phyloP scores from a whole-genome alignment of 345 rosid species.

The Brassica nigra region DNA sequence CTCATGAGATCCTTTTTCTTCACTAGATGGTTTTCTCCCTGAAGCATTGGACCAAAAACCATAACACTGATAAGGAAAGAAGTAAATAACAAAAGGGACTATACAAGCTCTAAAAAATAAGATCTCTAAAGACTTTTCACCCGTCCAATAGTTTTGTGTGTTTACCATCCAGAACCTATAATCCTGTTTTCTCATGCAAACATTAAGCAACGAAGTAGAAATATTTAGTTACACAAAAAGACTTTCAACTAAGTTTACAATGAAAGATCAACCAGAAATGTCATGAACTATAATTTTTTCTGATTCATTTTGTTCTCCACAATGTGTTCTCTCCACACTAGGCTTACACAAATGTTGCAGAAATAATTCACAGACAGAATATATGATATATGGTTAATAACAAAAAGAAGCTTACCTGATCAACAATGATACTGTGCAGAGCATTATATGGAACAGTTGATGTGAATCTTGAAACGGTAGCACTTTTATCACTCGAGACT shows the following conservation, averaged over 20 bases:
- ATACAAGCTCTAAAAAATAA: not conserved
- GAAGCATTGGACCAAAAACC: conserved; percentile 33
- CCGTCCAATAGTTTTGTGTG: not conserved
- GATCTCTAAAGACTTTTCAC: conserved; percentile 1
- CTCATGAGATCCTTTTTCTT: conserved; percentile 41
- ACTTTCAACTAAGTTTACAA: not conserved
- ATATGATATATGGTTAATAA: not conserved
- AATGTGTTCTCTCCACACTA: not conserved
- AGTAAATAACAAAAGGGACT: not conserved
- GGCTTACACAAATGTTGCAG: not conserved
- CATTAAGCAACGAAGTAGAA: conserved; percentile 1
- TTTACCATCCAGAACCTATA: not conserved
- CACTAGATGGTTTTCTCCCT: conserved; percentile 47
- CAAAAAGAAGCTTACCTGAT: conserved; percentile 52
- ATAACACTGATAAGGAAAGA: not conserved
- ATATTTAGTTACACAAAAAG: not conserved
- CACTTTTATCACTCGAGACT: conserved; percentile 32
- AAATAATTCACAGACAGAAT: not conserved
- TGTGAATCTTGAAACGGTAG: conserved; percentile 39
- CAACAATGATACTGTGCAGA: conserved; percentile 50
- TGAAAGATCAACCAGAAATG: not conserved
- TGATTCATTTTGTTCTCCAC: not conserved
- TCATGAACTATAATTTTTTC: not conserved
- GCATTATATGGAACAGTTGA: conserved; percentile 50
- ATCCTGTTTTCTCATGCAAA: not conserved